phyloP scores from a whole-genome alignment of 108 stramenopile species.

The Cyclotella atomus region DNA sequence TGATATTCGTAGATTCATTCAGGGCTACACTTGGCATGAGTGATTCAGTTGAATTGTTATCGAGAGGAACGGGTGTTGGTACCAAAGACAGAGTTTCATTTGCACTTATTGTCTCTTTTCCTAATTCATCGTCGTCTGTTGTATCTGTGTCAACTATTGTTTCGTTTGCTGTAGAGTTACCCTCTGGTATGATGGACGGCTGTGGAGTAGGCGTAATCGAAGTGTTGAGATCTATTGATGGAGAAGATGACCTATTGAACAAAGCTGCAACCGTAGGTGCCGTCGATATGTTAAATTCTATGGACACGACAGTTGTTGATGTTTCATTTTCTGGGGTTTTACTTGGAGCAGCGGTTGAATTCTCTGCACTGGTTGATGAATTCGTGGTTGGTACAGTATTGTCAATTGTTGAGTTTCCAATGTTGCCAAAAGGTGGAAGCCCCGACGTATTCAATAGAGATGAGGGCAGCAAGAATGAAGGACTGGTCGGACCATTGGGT shows the following conservation, averaged over 20 bases:
- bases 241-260: background rate
- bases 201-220: background rate
- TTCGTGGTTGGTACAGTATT: background rate
- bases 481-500: background rate
- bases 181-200: background rate
- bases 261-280: background rate
- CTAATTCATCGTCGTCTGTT: constrained; percentile 6
- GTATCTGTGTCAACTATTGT: background rate
- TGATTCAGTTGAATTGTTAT: background rate
- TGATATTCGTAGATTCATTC: background rate
- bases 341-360: constrained; percentile 12
- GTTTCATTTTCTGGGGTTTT: background rate
- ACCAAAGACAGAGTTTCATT: too few relatives aligned
- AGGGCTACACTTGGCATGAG: background rate
- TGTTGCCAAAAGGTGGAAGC: background rate
- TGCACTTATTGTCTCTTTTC: background rate
- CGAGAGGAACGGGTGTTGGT: background rate
- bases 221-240: background rate
- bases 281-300: background rate
- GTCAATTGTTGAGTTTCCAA: background rate
- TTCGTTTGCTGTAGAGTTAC: background rate
- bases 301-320: background rate
- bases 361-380: background rate
- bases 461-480: background rate
- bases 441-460: background rate